phyloP scores from a whole-genome alignment of 202 grass and related monocot genomes.

The Digitaria exilis region DNA sequence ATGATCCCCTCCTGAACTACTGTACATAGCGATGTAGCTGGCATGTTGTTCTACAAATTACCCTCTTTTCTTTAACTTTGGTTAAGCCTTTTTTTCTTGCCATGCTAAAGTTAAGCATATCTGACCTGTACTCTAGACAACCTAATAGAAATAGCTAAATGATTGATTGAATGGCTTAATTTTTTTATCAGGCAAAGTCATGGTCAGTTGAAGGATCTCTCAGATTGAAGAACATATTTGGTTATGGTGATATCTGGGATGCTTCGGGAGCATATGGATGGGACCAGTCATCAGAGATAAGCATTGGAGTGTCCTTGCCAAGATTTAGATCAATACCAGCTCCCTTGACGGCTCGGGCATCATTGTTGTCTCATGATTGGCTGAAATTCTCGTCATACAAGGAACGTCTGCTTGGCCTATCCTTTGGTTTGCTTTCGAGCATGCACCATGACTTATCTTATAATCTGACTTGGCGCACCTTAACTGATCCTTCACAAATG shows the following conservation, averaged over 20 bases:
- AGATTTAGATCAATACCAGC: constrained; percentile 74
- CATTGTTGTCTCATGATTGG: constrained; percentile 74
- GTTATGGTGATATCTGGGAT: constrained; percentile 87
- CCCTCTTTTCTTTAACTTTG: background rate
- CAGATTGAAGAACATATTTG: constrained; percentile 71
- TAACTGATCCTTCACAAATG: constrained; percentile 68
- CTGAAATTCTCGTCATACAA: constrained; percentile 88
- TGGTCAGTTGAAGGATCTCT: constrained; percentile 75
- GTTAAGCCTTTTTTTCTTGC: background rate
- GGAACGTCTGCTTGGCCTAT: constrained; percentile 61
- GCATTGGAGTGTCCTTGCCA: constrained; percentile 64
- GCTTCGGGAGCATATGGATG: constrained; percentile 70
- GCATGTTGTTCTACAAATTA: background rate
- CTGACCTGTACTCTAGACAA: background rate
- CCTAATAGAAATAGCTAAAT: constrained; percentile 33
- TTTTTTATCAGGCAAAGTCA: constrained; percentile 56
- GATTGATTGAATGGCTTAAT: constrained; percentile 19
- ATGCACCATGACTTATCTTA: constrained; percentile 69
- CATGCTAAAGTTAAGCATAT: background rate
- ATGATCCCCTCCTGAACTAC: background rate
- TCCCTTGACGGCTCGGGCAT: constrained; percentile 61
- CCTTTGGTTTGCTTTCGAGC: constrained; percentile 66
- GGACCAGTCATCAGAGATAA: constrained; percentile 69
- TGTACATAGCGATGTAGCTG: background rate
- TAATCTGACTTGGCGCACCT: constrained; percentile 70